phyloP scores from a whole-genome alignment of 257 asterid species.

The Solanum infundibuliforme region DNA sequence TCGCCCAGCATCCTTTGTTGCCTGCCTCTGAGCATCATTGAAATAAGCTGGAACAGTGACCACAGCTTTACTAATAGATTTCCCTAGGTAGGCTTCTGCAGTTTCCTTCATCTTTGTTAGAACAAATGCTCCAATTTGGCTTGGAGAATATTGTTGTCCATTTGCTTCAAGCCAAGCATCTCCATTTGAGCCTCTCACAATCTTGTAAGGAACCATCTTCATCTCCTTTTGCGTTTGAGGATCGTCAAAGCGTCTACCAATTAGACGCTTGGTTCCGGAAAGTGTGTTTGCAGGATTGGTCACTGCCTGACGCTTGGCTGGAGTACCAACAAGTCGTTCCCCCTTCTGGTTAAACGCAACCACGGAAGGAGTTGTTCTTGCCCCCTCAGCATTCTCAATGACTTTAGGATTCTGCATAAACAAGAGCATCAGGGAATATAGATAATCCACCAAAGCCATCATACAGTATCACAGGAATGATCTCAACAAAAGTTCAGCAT shows the following conservation, averaged over 20 bases:
- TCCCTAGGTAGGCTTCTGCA: constrained; percentile 48
- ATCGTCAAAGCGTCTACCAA: constrained; percentile 40
- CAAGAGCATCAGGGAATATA: neutral
- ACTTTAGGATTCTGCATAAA: constrained; percentile 53
- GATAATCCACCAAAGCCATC: neutral
- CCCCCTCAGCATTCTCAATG: constrained; percentile 67
- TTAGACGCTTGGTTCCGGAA: constrained; percentile 37
- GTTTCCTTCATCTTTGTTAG: constrained; percentile 52
- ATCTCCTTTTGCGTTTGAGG: constrained; percentile 38
- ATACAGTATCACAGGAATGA: neutral
- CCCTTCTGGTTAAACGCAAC: constrained; percentile 69
- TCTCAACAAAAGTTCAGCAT: neutral
- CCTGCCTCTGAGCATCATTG: constrained; percentile 84
- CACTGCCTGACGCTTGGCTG: constrained; percentile 36
- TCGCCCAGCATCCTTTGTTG: constrained; percentile 77
- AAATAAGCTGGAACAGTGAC: constrained; percentile 81
- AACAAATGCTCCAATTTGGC: constrained; percentile 42
- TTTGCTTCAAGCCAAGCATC: constrained; percentile 58
- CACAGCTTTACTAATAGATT: constrained; percentile 37
- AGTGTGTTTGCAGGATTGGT: constrained; percentile 41
- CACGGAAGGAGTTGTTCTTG: constrained; percentile 76
- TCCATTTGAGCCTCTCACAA: constrained; percentile 36
- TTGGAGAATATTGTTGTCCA: constrained; percentile 43
- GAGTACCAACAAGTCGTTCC: constrained; percentile 22
- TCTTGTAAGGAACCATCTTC: constrained; percentile 46